These are phyloP conservation scores for Amanita fuliginea DNA, from an alignment of 768 basidiomycete species.

Conservation along the genomic window DNA sequence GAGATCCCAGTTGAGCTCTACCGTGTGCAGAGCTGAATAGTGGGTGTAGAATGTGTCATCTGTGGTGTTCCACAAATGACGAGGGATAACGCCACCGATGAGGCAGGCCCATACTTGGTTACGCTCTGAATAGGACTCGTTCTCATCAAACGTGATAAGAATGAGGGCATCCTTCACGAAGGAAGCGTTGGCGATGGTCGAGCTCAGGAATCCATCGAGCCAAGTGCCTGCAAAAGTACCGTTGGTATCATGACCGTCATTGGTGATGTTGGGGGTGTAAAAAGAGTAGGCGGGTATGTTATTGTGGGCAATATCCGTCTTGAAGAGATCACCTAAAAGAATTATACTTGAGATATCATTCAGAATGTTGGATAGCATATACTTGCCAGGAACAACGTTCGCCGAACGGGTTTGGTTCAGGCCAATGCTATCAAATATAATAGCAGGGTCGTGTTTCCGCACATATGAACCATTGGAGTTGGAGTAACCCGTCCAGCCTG, in stretches of 20 bases:
- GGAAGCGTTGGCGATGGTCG: slow-evolving; percentile 34
- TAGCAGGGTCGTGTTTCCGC: slow-evolving; percentile 27
- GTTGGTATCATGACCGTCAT: slow-evolving; percentile 54
- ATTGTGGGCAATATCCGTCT: slow-evolving; percentile 38
- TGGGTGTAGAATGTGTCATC: slow-evolving; percentile 53
- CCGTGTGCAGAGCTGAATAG: slow-evolving; percentile 44
- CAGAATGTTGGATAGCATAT: slow-evolving; percentile 16
- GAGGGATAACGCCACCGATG: slow-evolving; percentile 32
- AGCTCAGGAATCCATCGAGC: slow-evolving; percentile 39
- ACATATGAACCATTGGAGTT: slow-evolving; percentile 19
- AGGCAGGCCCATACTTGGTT: slow-evolving; percentile 38
- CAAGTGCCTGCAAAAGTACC: slow-evolving; percentile 35
- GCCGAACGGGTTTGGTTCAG: slow-evolving; percentile 25
- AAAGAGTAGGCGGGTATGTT: slow-evolving; percentile 49
- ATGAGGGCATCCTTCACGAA: slow-evolving; percentile 47
- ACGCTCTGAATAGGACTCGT: slow-evolving; percentile 24
- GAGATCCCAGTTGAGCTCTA: slow-evolving; percentile 52
- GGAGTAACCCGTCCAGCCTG: slow-evolving; percentile 33
- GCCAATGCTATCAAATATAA: slow-evolving; percentile 41
- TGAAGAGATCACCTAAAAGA: slow-evolving; percentile 16
- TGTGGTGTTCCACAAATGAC: slow-evolving; percentile 25
- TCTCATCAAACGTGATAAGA: slow-evolving; percentile 56
- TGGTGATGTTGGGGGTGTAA: slow-evolving; percentile 50
- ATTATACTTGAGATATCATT: too few species aligned
- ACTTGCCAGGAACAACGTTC: slow-evolving; percentile 49